phyloP scores from a whole-genome alignment of 495 filamentous ascomycete species.

The Aspergillus panamensis region DNA sequence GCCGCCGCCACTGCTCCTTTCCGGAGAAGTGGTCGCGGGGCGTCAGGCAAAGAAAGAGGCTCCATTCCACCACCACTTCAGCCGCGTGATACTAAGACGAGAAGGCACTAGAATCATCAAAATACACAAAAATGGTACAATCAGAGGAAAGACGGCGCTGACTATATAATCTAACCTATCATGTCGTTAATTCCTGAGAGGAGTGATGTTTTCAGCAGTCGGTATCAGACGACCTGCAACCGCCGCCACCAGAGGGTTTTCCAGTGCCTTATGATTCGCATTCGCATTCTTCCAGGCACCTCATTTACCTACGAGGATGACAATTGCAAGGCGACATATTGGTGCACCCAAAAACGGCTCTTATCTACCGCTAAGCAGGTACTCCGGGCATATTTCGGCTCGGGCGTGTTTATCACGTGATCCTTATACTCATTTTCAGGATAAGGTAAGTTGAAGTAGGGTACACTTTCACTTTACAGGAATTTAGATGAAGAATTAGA shows the following conservation, averaged over 20 bases:
- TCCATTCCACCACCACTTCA: not conserved
- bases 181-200: not conserved
- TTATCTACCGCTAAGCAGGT: too few relatives aligned
- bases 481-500: conserved; percentile 2
- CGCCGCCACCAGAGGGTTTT: too few relatives aligned
- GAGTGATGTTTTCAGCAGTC: not conserved
- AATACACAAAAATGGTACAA: not conserved
- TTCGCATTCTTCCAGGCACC: not conserved
- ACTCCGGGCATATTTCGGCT: too few relatives aligned
- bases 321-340: too few relatives aligned
- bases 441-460: too few relatives aligned
- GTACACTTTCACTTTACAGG: not conserved
- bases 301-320: too few relatives aligned
- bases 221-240: not conserved
- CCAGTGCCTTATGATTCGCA: not conserved
- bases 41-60: not conserved
- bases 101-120: not conserved
- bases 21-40: conserved; percentile 21
- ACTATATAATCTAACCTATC: not conserved
- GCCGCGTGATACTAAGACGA: not conserved
- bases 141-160: not conserved
- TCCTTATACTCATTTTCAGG: too few relatives aligned
- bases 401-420: too few relatives aligned
- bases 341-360: too few relatives aligned
- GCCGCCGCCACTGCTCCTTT: conserved; percentile 7